Evolutionary conservation across 805 yeast genomes (phyloP).

Genomic region (Komagataella populi): DNA sequence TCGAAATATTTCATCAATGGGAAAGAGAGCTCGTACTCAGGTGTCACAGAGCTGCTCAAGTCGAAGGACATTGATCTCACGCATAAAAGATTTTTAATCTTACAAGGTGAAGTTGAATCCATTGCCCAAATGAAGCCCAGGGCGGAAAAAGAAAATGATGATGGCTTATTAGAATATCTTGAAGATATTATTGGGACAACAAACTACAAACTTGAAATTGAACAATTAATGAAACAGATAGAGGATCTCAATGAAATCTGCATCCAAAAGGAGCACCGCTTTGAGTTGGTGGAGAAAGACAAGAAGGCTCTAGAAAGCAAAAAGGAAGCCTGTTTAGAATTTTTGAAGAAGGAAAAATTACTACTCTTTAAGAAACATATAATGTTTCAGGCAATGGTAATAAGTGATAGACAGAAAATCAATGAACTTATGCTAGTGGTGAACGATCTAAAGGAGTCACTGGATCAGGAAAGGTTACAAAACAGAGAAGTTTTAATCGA

Average conservation of each 20-base stretch:
- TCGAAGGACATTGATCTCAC: slow-evolving; percentile 86
- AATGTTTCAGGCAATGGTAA: neutral
- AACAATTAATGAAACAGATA: slow-evolving; percentile 40
- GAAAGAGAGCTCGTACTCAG: slow-evolving; percentile 55
- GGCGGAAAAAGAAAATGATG: slow-evolving; percentile 85
- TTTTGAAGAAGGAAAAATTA: slow-evolving; percentile 49
- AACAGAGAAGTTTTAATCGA: slow-evolving; percentile 8
- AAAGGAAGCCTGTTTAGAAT: slow-evolving; percentile 57
- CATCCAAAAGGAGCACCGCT: slow-evolving; percentile 66
- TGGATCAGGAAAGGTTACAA: neutral
- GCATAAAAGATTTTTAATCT: slow-evolving; percentile 84
- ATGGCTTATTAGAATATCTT: slow-evolving; percentile 84
- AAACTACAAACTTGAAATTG: slow-evolving; percentile 65
- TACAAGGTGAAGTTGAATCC: slow-evolving; percentile 97
- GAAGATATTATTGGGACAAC: slow-evolving; percentile 97
- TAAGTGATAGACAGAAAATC: neutral
- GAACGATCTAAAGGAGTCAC: neutral
- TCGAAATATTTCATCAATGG: slow-evolving; percentile 72
- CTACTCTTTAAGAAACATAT: slow-evolving; percentile 28
- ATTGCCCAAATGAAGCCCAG: slow-evolving; percentile 98
- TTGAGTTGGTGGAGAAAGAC: slow-evolving; percentile 69
- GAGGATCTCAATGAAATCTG: slow-evolving; percentile 74
- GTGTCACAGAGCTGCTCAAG: slow-evolving; percentile 62
- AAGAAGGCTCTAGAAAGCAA: slow-evolving; percentile 43
- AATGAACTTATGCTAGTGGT: neutral